Evolutionary conservation across 345 rosid species (phyloP).

Genomic region (Salix caprea): DNA sequence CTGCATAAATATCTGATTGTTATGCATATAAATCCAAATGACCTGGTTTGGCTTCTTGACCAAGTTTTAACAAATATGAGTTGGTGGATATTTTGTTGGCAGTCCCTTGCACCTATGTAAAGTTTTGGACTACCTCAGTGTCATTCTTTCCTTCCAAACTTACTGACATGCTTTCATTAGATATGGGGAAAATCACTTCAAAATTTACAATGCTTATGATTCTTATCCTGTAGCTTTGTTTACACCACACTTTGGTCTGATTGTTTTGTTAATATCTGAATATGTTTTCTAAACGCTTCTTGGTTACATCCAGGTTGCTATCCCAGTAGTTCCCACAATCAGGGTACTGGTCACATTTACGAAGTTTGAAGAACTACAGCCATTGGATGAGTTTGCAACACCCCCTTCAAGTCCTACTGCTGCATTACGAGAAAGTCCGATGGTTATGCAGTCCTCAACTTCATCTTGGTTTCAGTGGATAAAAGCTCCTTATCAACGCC

Average conservation of each 20-base stretch:
- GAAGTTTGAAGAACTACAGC: conserved; percentile 84
- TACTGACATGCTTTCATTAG: not conserved
- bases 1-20: not conserved
- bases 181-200: not conserved
- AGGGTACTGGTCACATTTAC: conserved; percentile 84
- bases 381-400: conserved; percentile 75
- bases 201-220: not conserved
- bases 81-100: not conserved
- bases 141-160: not conserved
- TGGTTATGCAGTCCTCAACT: conserved; percentile 33
- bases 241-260: not conserved
- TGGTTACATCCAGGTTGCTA: conserved; percentile 63
- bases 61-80: not conserved
- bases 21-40: not conserved
- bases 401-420: conserved; percentile 84
- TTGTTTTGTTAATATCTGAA: not conserved
- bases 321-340: conserved; percentile 93
- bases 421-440: conserved; percentile 64
- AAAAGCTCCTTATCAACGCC: conserved; percentile 67
- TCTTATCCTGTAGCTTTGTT: not conserved
- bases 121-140: not conserved
- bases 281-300: not conserved
- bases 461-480: conserved; percentile 96
- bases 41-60: not conserved
- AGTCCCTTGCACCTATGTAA: not conserved